Conservation (phyloP, 768 basidiomycete genomes). For the Glaciozyma antarctica region DNA sequence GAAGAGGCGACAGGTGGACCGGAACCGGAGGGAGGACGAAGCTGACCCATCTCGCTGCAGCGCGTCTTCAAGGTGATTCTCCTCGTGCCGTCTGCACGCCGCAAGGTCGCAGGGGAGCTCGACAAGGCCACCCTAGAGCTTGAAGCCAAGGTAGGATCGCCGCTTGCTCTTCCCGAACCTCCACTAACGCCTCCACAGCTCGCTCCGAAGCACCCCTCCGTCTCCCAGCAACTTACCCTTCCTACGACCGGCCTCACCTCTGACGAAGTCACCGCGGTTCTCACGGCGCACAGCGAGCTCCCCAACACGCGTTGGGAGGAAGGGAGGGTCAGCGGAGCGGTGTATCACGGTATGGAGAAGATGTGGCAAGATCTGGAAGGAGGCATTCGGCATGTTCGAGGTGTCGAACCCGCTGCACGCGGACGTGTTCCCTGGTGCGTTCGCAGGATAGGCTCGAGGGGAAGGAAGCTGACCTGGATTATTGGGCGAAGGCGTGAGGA, state of each 20-base stretch:
- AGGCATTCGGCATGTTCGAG: constrained; percentile 70
- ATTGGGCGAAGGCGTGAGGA: constrained; percentile 52
- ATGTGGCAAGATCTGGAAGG: constrained; percentile 51
- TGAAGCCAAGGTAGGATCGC: constrained; percentile 10
- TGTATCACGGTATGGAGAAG: constrained; percentile 28
- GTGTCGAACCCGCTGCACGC: constrained; percentile 82
- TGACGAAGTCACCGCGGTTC: neutral
- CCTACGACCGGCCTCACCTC: constrained; percentile 14
- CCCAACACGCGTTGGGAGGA: constrained; percentile 29
- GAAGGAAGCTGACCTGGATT: neutral
- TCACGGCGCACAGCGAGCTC: neutral
- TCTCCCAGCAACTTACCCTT: constrained; percentile 2
- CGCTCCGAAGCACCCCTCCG: constrained; percentile 6
- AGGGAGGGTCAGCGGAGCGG: constrained; percentile 25
- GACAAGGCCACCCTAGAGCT: constrained; percentile 21
- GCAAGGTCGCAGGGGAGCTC: constrained; percentile 26
- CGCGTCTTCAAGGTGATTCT: constrained; percentile 15
- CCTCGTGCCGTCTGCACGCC: constrained; percentile 7
- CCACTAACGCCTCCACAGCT: neutral
- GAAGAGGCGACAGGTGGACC: neutral
- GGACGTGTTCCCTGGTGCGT: constrained; percentile 64
- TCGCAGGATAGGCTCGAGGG: neutral
- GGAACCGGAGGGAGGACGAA: neutral
- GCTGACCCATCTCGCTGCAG: neutral
- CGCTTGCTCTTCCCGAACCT: neutral